Evolutionary conservation across 2,329 filamentous ascomycete genomes (phyloP).

Genomic region (Arachnopeziza araneosa): DNA sequence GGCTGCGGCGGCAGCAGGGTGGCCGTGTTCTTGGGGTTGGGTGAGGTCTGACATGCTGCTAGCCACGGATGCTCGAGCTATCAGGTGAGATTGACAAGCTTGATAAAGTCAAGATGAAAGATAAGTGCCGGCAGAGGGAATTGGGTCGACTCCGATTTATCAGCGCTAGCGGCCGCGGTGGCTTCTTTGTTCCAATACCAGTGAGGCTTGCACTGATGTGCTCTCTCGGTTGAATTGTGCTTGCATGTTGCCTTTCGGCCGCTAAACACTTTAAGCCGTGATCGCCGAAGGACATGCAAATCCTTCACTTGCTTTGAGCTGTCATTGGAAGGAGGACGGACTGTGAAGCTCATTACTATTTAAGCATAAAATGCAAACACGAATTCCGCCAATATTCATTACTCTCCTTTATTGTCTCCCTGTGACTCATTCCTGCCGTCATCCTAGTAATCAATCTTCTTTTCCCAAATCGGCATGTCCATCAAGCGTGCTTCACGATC

Average conservation of each 20-base stretch:
- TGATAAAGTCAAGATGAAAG: too few relatives aligned
- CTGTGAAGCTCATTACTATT: too few relatives aligned
- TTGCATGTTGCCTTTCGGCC: neutral
- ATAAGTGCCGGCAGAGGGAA: too few relatives aligned
- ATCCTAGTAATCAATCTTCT: conserved; percentile 23
- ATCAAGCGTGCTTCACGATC: conserved; percentile 36
- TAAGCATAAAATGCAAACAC: neutral
- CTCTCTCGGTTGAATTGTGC: neutral
- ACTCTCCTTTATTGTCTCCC: neutral
- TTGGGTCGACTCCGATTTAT: neutral
- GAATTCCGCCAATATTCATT: neutral
- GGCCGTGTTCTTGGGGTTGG: too few relatives aligned
- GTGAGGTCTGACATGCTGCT: too few relatives aligned
- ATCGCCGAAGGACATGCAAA: too few relatives aligned
- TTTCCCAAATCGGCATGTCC: conserved; percentile 23
- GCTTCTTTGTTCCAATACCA: neutral
- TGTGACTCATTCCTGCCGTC: neutral
- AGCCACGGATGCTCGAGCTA: too few relatives aligned
- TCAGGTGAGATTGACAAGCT: too few relatives aligned
- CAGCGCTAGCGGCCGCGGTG: neutral
- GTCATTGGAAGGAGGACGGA: too few relatives aligned
- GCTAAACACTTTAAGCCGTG: too few relatives aligned
- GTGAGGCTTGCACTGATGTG: neutral
- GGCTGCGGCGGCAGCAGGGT: too few relatives aligned
- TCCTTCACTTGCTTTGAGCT: too few relatives aligned